Evolutionary conservation across 1,284 basidiomycete species (phyloP), one percentile per base, ranked within the genome.

Genomic region (Marasmius oreades): DNA sequence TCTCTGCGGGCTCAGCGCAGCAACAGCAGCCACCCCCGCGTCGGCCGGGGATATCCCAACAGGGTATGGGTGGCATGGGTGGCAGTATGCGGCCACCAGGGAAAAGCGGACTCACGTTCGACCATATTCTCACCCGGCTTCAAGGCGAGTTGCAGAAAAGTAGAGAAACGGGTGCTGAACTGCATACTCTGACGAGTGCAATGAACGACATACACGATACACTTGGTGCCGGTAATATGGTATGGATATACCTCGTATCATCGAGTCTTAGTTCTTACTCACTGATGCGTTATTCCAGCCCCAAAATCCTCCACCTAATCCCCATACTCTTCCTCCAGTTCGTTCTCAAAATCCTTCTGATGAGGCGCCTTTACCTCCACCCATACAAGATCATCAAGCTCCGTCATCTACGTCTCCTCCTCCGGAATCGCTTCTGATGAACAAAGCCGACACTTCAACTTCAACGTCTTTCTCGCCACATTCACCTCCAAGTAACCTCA

Each of bases 181-280:
- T 99, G 4, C 86, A 88, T 63, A 82, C 82, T 0, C 75, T 99
- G 39, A 89, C 85, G 20, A 81, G 81, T n/a, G 81, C 90, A 1
- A 93, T 99, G 82, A 85, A 79, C 47, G 94, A 98, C 36, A 93
- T 98, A 47, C 90, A 95, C 60, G 94, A 97, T 64, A 95, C 93
- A 0, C 78, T 99, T 2, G 91, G 92, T 33, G 95, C 95, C 4
- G 82, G 85, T 37, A 59, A 56, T 45, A 64, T 89, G 66, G 92
- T 92, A 61, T 61, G 88, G 6, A 11, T 31, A 31, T n/a, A 23
- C 18, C n/a, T n/a, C n/a, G 18, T 79, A 16, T 54, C 46, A 43
- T 57, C 52, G 48, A 59, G 12, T 37, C 55, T 56, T 51, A 50
- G 12, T 44, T 61, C 12, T 42, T 16, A 42, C 16, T n/a, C 7